Evolutionary conservation across 1,284 basidiomycete species (phyloP).

Genomic region (Cryptococcus maquisensis): DNA sequence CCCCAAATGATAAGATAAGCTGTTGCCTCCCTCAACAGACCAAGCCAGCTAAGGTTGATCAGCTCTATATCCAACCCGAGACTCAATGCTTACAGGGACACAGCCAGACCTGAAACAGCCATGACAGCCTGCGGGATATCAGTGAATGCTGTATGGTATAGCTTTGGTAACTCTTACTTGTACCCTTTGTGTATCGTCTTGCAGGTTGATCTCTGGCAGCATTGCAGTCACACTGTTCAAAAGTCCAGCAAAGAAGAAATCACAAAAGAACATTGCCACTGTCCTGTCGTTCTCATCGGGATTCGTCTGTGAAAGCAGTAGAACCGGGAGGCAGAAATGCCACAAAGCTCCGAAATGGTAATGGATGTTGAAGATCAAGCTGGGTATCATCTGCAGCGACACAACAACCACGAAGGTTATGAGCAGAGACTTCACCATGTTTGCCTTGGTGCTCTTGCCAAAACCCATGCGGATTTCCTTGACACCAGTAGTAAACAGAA

Average conservation of each 20-base stretch:
- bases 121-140: conserved; percentile 5
- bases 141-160: conserved; percentile 2
- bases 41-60: conserved; percentile 22
- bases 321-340: conserved; percentile 29
- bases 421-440: conserved; percentile 25
- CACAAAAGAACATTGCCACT: conserved; percentile 26
- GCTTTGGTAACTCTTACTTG: background rate
- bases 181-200: background rate
- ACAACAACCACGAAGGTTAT: conserved; percentile 22
- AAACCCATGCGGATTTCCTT: conserved; percentile 21
- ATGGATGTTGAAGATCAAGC: conserved; percentile 26
- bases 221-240: background rate
- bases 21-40: conserved; percentile 25
- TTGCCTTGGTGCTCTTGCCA: conserved; percentile 11
- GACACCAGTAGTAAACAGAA: conserved; percentile 27
- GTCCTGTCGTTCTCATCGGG: conserved; percentile 25
- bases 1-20: conserved; percentile 24
- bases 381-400: conserved; percentile 26
- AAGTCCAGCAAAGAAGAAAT: conserved; percentile 15
- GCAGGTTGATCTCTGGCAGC: background rate
- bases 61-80: background rate
- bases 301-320: conserved; percentile 24
- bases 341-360: conserved; percentile 38
- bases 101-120: conserved; percentile 3
- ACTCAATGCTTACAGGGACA: conserved; percentile 13